These are phyloP conservation scores for Pleurostoma richardsiae DNA, from an alignment of 2,329 filamentous ascomycete genomes.

Conservation along the genomic window DNA sequence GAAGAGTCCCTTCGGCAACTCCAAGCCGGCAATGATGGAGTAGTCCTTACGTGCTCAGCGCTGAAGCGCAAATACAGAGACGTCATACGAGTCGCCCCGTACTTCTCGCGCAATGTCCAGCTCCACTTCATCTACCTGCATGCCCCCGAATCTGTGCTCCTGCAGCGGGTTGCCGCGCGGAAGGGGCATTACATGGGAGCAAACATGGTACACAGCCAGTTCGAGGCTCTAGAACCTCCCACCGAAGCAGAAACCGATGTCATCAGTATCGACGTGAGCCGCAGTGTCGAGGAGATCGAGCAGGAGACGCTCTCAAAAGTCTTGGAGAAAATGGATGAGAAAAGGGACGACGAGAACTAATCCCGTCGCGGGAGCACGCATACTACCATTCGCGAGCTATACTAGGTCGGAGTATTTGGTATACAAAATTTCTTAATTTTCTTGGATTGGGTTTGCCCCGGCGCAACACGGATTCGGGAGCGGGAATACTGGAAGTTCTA, in stretches of 20 bases:
- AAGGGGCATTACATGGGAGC: slow-evolving; percentile 94
- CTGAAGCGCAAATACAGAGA: slow-evolving; percentile 97
- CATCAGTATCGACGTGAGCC: slow-evolving; percentile 64
- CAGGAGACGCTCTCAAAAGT: slow-evolving; percentile 53
- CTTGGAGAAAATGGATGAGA: slow-evolving; percentile 45
- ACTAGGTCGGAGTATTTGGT: too few species aligned
- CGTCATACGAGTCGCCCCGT: slow-evolving; percentile 75
- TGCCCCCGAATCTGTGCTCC: slow-evolving; percentile 68
- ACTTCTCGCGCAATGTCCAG: slow-evolving; percentile 66
- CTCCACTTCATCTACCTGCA: slow-evolving; percentile 93
- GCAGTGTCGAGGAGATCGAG: slow-evolving; percentile 54
- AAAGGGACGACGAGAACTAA: slow-evolving; percentile 14
- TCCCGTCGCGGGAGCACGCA: too few species aligned
- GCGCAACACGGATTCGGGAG: too few species aligned
- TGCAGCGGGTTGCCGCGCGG: slow-evolving; percentile 69
- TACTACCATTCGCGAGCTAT: too few species aligned
- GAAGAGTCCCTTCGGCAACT: slow-evolving; percentile 59
- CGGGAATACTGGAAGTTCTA: too few species aligned
- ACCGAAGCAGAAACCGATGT: slow-evolving; percentile 65
- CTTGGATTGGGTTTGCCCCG: too few species aligned
- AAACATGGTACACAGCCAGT: slow-evolving; percentile 90
- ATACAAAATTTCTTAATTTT: too few species aligned
- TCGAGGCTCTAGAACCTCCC: slow-evolving; percentile 82
- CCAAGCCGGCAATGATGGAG: slow-evolving; percentile 57
- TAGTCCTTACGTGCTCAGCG: slow-evolving; percentile 94